phyloP scores from a whole-genome alignment of 352 stramenopile genomes.

The Phytophthora melonis region DNA sequence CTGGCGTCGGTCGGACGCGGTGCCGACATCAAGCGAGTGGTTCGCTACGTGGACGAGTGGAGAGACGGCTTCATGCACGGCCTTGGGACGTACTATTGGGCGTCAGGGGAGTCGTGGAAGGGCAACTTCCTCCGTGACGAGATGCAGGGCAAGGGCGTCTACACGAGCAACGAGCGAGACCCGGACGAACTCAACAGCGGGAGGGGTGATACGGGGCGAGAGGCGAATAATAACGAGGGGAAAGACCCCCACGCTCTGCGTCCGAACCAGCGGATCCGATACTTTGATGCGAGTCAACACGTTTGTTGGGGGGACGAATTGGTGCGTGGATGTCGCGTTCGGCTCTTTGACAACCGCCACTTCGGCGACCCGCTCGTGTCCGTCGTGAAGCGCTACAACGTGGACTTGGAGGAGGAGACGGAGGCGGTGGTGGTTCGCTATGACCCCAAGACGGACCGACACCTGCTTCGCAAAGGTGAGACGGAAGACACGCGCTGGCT shows the following conservation, averaged over 20 bases:
- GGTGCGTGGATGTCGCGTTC: constrained; percentile 52
- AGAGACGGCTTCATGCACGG: constrained; percentile 72
- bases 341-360: constrained; percentile 52
- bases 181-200: constrained; percentile 17
- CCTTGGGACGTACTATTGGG: constrained; percentile 64
- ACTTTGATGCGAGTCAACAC: constrained; percentile 68
- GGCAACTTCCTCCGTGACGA: constrained; percentile 69
- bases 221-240: constrained; percentile 23
- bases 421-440: constrained; percentile 61
- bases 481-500: constrained; percentile 58
- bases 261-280: constrained; percentile 49
- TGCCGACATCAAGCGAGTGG: constrained; percentile 59
- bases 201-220: constrained; percentile 20
- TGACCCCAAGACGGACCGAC: constrained; percentile 49
- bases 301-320: constrained; percentile 80
- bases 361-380: constrained; percentile 52
- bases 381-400: constrained; percentile 46
- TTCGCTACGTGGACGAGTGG: constrained; percentile 60
- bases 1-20: constrained; percentile 13
- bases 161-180: constrained; percentile 38
- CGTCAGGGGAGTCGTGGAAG: constrained; percentile 63
- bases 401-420: constrained; percentile 54
- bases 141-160: constrained; percentile 69
- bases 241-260: constrained; percentile 21
- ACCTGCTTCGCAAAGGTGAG: constrained; percentile 55